Percentiles rank a stretch among this genome's conserved stretches.
These are phyloP conservation scores for Naganishia vishniacii DNA, from an alignment of 768 basidiomycete genomes.

Conservation along the genomic window DNA sequence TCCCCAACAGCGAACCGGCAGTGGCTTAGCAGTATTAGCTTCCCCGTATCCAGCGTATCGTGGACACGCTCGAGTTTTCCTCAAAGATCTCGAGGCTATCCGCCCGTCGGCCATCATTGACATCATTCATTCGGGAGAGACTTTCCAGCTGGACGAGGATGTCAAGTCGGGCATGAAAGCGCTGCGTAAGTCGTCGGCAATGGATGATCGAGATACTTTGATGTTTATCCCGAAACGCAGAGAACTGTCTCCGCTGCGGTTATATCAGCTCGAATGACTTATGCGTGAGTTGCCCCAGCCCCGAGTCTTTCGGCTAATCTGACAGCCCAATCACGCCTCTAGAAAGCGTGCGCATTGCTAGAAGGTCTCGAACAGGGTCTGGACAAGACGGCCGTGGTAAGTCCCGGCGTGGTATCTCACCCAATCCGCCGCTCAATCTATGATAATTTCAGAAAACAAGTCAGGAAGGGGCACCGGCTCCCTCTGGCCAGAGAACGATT, in stretches of 20 bases:
- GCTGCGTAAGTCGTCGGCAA: constrained; percentile 61
- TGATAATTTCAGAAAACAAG: constrained; percentile 6
- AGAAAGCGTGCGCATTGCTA: constrained; percentile 71
- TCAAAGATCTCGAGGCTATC: constrained; percentile 91
- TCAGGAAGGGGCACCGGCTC: constrained; percentile 2
- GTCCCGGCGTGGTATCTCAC: neutral
- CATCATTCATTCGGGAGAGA: constrained; percentile 93
- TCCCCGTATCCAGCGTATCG: constrained; percentile 64
- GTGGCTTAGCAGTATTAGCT: neutral
- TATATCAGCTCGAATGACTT: constrained; percentile 95
- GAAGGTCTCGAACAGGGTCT: constrained; percentile 86
- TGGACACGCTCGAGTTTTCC: constrained; percentile 85
- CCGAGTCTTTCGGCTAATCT: neutral
- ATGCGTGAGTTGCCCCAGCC: constrained; percentile 38
- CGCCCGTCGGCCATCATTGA: constrained; percentile 94
- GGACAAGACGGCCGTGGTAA: constrained; percentile 42
- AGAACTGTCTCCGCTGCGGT: constrained; percentile 84
- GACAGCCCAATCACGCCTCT: neutral
- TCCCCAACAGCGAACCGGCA: neutral
- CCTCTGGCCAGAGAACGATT: constrained; percentile 2
- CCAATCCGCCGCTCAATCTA: neutral
- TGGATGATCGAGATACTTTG: neutral
- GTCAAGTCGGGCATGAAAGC: constrained; percentile 75
- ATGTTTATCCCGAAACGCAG: constrained; percentile 50
- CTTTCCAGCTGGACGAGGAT: constrained; percentile 77